Conservation (phyloP, 2,329 filamentous ascomycete genomes). For the Daldinia sp. region DNA sequence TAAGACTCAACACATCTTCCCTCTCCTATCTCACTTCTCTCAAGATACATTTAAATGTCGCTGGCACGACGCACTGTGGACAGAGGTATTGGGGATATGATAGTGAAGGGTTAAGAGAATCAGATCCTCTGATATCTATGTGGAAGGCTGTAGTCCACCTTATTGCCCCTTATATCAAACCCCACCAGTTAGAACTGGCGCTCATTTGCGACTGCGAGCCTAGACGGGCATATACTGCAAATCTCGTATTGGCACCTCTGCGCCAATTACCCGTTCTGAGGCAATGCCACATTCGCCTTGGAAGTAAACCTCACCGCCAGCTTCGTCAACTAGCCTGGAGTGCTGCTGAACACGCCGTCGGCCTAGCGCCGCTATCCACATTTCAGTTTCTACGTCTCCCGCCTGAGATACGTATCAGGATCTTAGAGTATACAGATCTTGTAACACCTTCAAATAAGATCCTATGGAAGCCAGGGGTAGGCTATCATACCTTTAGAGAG, state of each 20-base stretch:
- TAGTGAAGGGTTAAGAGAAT: background rate
- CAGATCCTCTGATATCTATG: background rate
- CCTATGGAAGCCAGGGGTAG: background rate
- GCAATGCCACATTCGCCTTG: background rate
- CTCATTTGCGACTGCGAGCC: background rate
- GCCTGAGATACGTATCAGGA: background rate
- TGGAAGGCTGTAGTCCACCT: background rate
- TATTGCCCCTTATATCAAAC: background rate
- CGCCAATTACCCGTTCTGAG: background rate
- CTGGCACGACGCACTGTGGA: background rate
- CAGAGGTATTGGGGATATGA: background rate
- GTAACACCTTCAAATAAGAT: slow-evolving; percentile 3
- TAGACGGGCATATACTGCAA: background rate
- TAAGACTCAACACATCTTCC: background rate
- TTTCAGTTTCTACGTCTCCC: slow-evolving; percentile 5
- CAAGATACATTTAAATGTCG: background rate
- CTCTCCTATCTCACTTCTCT: background rate
- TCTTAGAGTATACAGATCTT: slow-evolving; percentile 12
- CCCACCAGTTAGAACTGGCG: background rate
- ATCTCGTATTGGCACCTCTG: background rate
- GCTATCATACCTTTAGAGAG: background rate
- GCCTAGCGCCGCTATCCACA: background rate
- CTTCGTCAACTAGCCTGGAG: background rate
- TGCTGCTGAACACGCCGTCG: background rate
- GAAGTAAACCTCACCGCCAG: background rate